Evolutionary conservation across 768 basidiomycete species (phyloP), one percentile per base, ranked within the genome.

Genomic region (Astraeus odoratus): DNA sequence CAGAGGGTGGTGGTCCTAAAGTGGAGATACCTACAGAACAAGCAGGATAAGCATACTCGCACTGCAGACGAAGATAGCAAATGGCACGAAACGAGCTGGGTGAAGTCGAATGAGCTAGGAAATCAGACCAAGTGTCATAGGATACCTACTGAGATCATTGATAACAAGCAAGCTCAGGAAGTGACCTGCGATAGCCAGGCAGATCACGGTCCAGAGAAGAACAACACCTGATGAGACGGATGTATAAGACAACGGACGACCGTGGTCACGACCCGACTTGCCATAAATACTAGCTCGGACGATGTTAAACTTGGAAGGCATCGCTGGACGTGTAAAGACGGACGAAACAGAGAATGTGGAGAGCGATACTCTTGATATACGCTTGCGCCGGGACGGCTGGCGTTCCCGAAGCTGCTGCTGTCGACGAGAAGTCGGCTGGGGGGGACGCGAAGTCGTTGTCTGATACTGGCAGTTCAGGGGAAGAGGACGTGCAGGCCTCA

Each of bases 41-140:
- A 78, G 52, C 41, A 88, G 74, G 54, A 88, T 76, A 51, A 86
- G 63, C 59, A 89, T 58, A 57, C 83, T 86, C 29, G 75, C 77
- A 33, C 73, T 73, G 57, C 81, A 85, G 35, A 88, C 85, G 54
- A 90, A 90, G 58, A 91, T 76, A 43, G 88, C 82, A 58, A 88
- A 86, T 15, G 88, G 88, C 30, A 91, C 81, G 59, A 90, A 91
- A 68, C 82, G 86, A 67, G 88, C 88, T 91, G 55, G 7, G 43
- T 24, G 36, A 36, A 44, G 29, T 40, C 42, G 40, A 31, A 22
- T 53, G 25, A 46, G 34, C 22, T 36, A 19, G 8, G 13, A 19
- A 18, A 31, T 36, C 23, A 4, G 16, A n/a, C n/a, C 33, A n/a
- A 40, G 24, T 12, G 41, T 15, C 42, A 6, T 31, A 10, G 18